A percentile compares a stretch with the other conserved stretches of the same genome.
These are phyloP conservation scores for Trichophyton benhamiae DNA, from an alignment of 2,329 filamentous ascomycete genomes.

Conservation along the genomic window DNA sequence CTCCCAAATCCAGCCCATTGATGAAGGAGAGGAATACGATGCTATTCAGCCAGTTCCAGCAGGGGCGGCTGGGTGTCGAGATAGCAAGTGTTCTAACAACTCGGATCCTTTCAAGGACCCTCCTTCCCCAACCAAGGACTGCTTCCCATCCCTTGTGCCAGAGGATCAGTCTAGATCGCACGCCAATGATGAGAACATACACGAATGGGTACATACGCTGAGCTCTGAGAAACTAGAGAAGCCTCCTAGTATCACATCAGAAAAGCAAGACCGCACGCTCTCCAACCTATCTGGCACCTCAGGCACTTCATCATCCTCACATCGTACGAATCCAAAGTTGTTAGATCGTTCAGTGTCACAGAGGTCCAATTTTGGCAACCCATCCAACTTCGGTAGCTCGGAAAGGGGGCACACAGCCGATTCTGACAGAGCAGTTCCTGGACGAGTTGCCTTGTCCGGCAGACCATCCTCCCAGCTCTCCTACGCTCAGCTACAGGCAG, in stretches of 20 bases:
- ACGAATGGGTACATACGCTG: neutral
- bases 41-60: constrained; percentile 17
- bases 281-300: constrained; percentile 46
- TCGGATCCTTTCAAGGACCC: constrained; percentile 13
- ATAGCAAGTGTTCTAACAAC: constrained; percentile 9
- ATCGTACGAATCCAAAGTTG: constrained; percentile 9
- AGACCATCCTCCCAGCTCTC: constrained; percentile 30
- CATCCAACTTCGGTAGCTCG: neutral
- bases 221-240: neutral
- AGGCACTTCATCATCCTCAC: constrained; percentile 10
- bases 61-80: constrained; percentile 11
- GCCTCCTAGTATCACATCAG: constrained; percentile 34
- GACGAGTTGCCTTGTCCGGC: neutral
- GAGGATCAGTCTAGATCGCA: neutral
- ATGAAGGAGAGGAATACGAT: constrained; percentile 50
- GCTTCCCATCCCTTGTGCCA: constrained; percentile 6
- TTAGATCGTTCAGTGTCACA: constrained; percentile 6
- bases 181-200: neutral
- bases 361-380: constrained; percentile 4
- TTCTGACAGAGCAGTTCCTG: neutral
- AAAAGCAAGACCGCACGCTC: constrained; percentile 43
- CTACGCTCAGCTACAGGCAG: constrained; percentile 38
- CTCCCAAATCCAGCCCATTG: constrained; percentile 50
- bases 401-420: neutral
- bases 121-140: constrained; percentile 11